Conservation (phyloP, 2,329 filamentous ascomycete species). For the Uncinocarpus reesii region DNA sequence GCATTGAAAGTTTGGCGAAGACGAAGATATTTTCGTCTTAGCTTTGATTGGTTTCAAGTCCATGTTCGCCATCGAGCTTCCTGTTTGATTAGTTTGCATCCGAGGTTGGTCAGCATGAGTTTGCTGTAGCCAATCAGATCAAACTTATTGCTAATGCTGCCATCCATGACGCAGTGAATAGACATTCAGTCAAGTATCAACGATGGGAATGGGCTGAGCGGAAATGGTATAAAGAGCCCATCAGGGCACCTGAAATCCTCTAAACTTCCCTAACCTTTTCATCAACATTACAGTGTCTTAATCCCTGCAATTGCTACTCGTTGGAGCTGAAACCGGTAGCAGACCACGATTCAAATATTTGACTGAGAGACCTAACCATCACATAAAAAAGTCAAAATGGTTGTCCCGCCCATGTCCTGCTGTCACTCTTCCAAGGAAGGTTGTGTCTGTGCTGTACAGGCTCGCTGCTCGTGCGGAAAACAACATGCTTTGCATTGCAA, state of each 20-base stretch:
- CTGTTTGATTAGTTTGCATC: not conserved
- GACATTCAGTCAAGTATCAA: not conserved
- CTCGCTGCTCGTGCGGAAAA: conserved; percentile 79
- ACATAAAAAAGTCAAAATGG: conserved; percentile 28
- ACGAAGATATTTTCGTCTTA: no score
- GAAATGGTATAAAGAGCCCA: not conserved
- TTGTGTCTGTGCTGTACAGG: conserved; percentile 50
- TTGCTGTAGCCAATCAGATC: not conserved
- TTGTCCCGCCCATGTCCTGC: conserved; percentile 46
- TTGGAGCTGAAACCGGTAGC: no score
- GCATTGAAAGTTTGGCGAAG: no score
- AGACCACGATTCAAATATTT: no score
- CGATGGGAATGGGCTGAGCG: not conserved
- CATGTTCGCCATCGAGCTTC: no score
- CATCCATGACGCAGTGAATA: not conserved
- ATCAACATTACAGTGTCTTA: not conserved
- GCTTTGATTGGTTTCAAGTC: no score
- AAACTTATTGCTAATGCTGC: conserved; percentile 4
- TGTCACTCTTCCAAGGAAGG: conserved; percentile 47
- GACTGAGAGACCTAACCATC: no score
- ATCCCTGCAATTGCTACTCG: no score
- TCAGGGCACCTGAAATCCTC: not conserved
- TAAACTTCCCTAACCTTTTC: not conserved
- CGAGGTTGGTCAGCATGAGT: not conserved
- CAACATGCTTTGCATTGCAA: conserved; percentile 76